phyloP scores from a whole-genome alignment of 2,329 filamentous ascomycete species.

The Metarhizium brunneum region DNA sequence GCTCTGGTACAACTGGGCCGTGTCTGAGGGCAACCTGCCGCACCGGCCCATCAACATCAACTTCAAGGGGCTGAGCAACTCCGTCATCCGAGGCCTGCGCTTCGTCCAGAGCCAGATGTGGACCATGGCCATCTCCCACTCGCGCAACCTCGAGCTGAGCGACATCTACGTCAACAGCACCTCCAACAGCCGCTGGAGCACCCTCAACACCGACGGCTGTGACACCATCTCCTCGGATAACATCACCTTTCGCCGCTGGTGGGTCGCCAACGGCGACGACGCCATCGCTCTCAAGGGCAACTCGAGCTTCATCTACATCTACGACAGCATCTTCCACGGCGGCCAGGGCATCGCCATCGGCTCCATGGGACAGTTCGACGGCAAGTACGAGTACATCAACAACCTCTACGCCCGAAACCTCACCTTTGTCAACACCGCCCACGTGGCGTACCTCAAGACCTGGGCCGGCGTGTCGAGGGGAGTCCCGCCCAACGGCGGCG shows the following conservation, averaged over 20 bases:
- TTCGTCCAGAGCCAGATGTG: conserved; percentile 54
- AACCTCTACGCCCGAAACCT: conserved; percentile 39
- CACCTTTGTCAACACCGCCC: conserved; percentile 32
- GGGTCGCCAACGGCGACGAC: conserved; percentile 43
- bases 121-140: conserved; percentile 44
- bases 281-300: conserved; percentile 46
- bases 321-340: conserved; percentile 37
- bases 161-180: conserved; percentile 46
- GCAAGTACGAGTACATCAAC: conserved; percentile 37
- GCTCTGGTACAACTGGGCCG: conserved; percentile 46
- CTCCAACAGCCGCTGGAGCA: conserved; percentile 20
- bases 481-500: conserved; percentile 48
- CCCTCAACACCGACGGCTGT: conserved; percentile 31
- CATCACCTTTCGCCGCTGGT: conserved; percentile 41
- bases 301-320: conserved; percentile 42
- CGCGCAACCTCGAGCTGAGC: conserved; percentile 34
- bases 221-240: conserved; percentile 45
- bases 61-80: conserved; percentile 33
- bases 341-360: conserved; percentile 47
- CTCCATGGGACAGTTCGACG: conserved; percentile 45
- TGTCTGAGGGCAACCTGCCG: conserved; percentile 33
- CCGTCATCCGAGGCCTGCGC: conserved; percentile 34
- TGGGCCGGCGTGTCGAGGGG: conserved; percentile 44
- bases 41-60: conserved; percentile 44
- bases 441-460: conserved; percentile 47